A percentile compares a stretch with the other conserved stretches of the same genome.
phyloP scores from a whole-genome alignment of 805 yeast genomes.

The Lipomyces sp. region DNA sequence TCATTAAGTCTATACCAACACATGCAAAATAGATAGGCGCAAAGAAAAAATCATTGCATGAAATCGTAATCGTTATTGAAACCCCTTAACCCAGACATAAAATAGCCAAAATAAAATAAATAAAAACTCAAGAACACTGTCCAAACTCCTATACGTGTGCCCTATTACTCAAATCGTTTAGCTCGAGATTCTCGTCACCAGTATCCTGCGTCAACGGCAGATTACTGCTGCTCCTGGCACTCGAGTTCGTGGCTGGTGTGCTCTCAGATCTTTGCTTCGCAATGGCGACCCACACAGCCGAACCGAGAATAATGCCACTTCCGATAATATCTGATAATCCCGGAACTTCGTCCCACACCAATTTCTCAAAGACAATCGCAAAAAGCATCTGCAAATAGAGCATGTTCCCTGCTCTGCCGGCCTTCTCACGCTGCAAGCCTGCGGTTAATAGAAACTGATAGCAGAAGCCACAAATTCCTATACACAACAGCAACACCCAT shows the following conservation, averaged over 20 bases:
- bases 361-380: constrained; percentile 70
- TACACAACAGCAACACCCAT: constrained; percentile 58
- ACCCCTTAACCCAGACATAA: too few relatives aligned
- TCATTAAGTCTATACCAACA: too few relatives aligned
- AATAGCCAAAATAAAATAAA: too few relatives aligned
- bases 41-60: too few relatives aligned
- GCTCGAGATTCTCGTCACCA: background rate
- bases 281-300: constrained; percentile 60
- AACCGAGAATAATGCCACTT: constrained; percentile 59
- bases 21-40: too few relatives aligned
- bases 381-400: constrained; percentile 72
- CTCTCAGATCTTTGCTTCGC: constrained; percentile 44
- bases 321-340: constrained; percentile 67
- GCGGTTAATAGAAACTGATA: constrained; percentile 78
- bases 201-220: too few relatives aligned
- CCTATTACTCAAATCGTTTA: background rate
- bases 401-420: constrained; percentile 73
- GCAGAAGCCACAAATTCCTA: constrained; percentile 76
- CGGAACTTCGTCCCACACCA: constrained; percentile 72
- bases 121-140: background rate
- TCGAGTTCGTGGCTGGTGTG: too few relatives aligned
- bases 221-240: too few relatives aligned
- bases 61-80: too few relatives aligned
- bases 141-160: background rate
- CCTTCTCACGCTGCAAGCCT: constrained; percentile 78